Evolutionary conservation across 2,329 filamentous ascomycete genomes (phyloP).

Genomic region (Penicillium psychrosexuale): DNA sequence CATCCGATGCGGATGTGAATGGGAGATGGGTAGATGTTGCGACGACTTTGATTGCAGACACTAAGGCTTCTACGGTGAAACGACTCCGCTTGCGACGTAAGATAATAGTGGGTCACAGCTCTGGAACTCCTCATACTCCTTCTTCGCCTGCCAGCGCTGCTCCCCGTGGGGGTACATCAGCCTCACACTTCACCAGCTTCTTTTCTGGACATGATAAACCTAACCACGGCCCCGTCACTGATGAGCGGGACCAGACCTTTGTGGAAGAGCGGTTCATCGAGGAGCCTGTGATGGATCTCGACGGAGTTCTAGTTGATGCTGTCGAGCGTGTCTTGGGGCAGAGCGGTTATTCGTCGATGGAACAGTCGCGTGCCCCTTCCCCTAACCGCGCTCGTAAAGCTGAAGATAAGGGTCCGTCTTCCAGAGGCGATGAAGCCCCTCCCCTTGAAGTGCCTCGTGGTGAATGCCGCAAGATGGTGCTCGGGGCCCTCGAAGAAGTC

Average conservation of each 20-base stretch:
- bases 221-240: slow-evolving; percentile 14
- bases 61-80: slow-evolving; percentile 53
- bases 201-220: slow-evolving; percentile 30
- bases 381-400: slow-evolving; percentile 37
- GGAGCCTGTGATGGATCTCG: slow-evolving; percentile 57
- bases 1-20: slow-evolving; percentile 32
- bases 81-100: slow-evolving; percentile 53
- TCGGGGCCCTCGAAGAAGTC: slow-evolving; percentile 56
- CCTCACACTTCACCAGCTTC: slow-evolving; percentile 28
- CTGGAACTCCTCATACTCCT: slow-evolving; percentile 20
- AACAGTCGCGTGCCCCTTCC: slow-evolving; percentile 42
- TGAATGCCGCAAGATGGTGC: slow-evolving; percentile 54
- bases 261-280: slow-evolving; percentile 53
- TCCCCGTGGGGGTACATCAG: slow-evolving; percentile 24
- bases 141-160: slow-evolving; percentile 22
- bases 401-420: slow-evolving; percentile 27
- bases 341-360: slow-evolving; percentile 42
- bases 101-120: slow-evolving; percentile 30
- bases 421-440: slow-evolving; percentile 27
- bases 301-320: slow-evolving; percentile 56
- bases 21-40: slow-evolving; percentile 57
- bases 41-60: slow-evolving; percentile 56
- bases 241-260: slow-evolving; percentile 25
- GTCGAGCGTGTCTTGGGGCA: slow-evolving; percentile 54
- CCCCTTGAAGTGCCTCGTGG: slow-evolving; percentile 47